Base-by-base conservation (phyloP, 305 asterid species). In the Nicotiana rustica region DNA sequence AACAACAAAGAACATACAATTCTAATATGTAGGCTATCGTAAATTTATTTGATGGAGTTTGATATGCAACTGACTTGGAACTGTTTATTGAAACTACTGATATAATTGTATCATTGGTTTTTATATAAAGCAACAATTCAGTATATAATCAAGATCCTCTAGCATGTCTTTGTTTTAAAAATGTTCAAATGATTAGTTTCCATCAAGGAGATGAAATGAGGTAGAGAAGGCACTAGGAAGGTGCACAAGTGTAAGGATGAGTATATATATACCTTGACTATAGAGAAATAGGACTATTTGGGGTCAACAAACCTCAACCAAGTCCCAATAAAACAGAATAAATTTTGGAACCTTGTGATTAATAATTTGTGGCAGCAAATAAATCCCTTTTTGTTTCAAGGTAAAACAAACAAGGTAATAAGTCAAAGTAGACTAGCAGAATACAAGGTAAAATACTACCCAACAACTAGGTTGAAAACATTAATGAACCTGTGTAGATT, bases 61-160 rank as follows among this genome's bases (percentile, higher is more conserved):
- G 35, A 19, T 71, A 71, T 19, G 19, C 78, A 71, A 33, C 7
- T 71, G 13, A 59, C 38, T 71, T 47, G 61, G 8, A 47, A 13
- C 78, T 6, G 38, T 47, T 71, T 71, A 47, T 12, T 61, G 38
- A 71, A 44, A 71, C 38, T 44, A n/a, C 36, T 44, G 0, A 47
- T 71, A 71, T 47, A 12, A 19, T 44, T 10, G 5, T 25, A 71
- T 71, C 78, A 71, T 47, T 71, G 10, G 4, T 47, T 47, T 38
- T 71, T 71, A 71, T 71, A 44, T 44, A 44, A 70, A 44, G 78
- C 18, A 71, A n/a, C 60, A 44, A 3, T 44, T 44, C 60, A 71
- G 78, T 19, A 44, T 10, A 44, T 44, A 19, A 71, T 71, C 38
- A 71, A 71, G 56, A 10, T 44, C 78, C 31, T 44, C 19, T 19